A percentile compares a stretch with the other conserved stretches of the same genome.
Conservation (phyloP, 129 eudicot species). For the Deinandra increscens region DNA sequence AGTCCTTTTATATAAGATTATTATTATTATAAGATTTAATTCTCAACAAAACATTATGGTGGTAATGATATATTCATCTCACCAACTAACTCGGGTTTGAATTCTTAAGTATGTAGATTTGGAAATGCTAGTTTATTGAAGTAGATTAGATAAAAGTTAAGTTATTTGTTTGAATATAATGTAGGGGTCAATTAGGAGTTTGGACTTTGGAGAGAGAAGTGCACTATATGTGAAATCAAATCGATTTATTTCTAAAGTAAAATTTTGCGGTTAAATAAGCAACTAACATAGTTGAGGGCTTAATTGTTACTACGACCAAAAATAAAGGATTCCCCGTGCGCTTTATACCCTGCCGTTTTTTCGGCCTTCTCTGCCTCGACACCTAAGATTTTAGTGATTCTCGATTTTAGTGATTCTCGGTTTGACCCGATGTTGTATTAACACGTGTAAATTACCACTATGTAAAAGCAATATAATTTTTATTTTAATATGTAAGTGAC, state of each 20-base stretch:
- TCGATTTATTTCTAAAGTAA: not conserved
- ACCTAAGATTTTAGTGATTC: constrained; percentile 7
- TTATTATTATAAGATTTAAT: no score
- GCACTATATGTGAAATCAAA: not conserved
- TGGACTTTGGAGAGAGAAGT: not conserved
- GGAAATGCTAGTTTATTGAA: no score
- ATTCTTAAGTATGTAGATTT: no score
- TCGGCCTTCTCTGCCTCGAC: not conserved
- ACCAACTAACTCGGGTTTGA: no score
- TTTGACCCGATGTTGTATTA: constrained; percentile 13
- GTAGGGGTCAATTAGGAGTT: not conserved
- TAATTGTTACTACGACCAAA: not conserved
- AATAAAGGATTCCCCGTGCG: not conserved
- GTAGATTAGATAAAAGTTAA: not conserved
- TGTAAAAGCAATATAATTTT: no score
- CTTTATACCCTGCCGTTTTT: not conserved
- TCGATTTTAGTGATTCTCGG: not conserved
- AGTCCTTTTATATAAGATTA: no score
- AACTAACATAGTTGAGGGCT: not conserved
- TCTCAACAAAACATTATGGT: no score
- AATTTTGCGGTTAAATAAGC: not conserved
- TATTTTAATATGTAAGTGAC: no score
- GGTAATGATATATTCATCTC: no score
- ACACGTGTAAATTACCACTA: not conserved
- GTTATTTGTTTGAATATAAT: not conserved